A percentile compares a stretch with the other conserved stretches of the same genome.
Evolutionary conservation across 768 basidiomycete genomes (phyloP).

Genomic region (Agaricus subrufescens): DNA sequence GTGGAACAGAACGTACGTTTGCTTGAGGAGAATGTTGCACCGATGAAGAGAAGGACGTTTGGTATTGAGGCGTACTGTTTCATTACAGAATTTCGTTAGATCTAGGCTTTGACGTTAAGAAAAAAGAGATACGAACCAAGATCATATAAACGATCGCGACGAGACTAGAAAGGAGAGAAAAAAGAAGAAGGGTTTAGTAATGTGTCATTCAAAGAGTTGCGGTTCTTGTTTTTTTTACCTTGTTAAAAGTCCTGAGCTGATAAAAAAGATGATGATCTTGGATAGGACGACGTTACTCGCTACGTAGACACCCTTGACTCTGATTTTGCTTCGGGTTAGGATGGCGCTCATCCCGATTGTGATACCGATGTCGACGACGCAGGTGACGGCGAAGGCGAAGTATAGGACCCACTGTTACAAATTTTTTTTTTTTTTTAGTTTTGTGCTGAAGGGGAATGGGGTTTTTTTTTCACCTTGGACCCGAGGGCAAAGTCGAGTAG

Average conservation of each 20-base stretch:
- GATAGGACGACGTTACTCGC: conserved; percentile 6
- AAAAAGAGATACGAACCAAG: neutral
- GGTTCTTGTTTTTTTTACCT: neutral
- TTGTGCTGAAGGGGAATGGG: too few relatives aligned
- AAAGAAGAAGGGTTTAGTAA: neutral
- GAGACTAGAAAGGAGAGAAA: neutral
- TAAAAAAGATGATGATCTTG: conserved; percentile 11
- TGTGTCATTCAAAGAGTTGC: neutral
- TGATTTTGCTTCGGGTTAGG: conserved; percentile 5
- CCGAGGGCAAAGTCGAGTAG: conserved; percentile 2
- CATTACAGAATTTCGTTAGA: neutral
- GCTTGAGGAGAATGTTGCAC: conserved; percentile 7
- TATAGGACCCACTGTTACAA: conserved; percentile 4
- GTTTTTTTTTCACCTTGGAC: neutral
- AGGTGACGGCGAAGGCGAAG: conserved; percentile 3
- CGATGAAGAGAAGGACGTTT: conserved; percentile 1
- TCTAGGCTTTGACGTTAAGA: too few relatives aligned
- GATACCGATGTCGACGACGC: conserved; percentile 8
- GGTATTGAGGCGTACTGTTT: conserved; percentile 1
- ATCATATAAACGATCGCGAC: conserved; percentile 5
- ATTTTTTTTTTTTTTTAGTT: too few relatives aligned
- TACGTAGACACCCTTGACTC: neutral
- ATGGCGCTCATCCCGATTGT: conserved; percentile 5
- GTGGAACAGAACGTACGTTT: conserved; percentile 1
- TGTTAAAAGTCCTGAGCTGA: conserved; percentile 7